Conservation (phyloP, 2,329 filamentous ascomycete genomes). For the Leptodontidium sp. region DNA sequence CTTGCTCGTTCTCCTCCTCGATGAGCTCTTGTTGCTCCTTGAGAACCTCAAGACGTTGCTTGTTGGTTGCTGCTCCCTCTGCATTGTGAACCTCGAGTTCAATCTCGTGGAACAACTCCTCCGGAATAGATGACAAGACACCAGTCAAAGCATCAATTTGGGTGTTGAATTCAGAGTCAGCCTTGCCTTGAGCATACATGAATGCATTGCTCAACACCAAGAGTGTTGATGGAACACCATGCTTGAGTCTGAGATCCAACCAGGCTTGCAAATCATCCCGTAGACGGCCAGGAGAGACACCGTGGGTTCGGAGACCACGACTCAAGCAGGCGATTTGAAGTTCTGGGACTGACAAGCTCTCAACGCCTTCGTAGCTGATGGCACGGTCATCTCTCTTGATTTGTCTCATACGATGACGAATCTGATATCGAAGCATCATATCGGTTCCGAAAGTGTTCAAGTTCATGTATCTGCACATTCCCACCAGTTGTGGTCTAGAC, state of each 20-base stretch:
- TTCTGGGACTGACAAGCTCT: constrained; percentile 90
- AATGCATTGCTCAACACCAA: constrained; percentile 97
- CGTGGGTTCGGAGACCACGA: constrained; percentile 91
- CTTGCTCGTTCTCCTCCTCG: constrained; percentile 94
- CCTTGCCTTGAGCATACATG: constrained; percentile 87
- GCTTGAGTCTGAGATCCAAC: constrained; percentile 91
- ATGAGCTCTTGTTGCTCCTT: constrained; percentile 99
- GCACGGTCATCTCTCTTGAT: constrained; percentile 98
- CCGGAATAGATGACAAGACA: constrained; percentile 92
- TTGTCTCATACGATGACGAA: constrained; percentile 97
- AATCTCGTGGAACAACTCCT: constrained; percentile 99
- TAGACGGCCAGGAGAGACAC: constrained; percentile 86
- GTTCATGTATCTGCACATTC: constrained; percentile 98
- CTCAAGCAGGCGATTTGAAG: constrained; percentile 91
- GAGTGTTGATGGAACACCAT: constrained; percentile 95
- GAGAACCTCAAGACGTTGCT: constrained; percentile 96
- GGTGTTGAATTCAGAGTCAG: constrained; percentile 78
- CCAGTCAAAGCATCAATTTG: constrained; percentile 94
- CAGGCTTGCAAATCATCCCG: constrained; percentile 91
- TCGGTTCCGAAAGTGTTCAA: constrained; percentile 97
- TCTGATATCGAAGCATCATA: constrained; percentile 95
- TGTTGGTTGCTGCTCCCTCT: constrained; percentile 97
- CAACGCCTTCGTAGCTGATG: constrained; percentile 92
- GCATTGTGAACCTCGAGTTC: constrained; percentile 97
- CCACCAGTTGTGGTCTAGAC: constrained; percentile 92